These are phyloP conservation scores for Hypseocharis bilobata DNA, from an alignment of 441 rosid species.

Conservation along the genomic window DNA sequence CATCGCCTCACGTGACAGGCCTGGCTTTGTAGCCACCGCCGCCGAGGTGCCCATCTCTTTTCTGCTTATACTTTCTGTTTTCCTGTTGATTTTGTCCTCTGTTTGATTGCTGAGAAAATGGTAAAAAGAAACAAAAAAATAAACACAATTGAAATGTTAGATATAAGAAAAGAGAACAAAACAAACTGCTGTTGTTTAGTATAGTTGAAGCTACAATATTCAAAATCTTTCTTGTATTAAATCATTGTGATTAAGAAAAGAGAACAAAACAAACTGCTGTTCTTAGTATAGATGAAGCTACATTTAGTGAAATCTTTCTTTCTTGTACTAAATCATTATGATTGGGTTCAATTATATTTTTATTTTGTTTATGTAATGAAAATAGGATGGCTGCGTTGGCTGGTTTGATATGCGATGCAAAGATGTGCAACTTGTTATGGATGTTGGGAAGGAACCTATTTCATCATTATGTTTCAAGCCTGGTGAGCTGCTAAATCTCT, in stretches of 20 bases:
- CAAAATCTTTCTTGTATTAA: too few species aligned
- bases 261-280: too few species aligned
- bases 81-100: not conserved
- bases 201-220: too few species aligned
- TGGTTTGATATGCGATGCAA: constrained; percentile 90
- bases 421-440: constrained; percentile 56
- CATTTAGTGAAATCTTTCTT: too few species aligned
- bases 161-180: too few species aligned
- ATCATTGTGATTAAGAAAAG: too few species aligned
- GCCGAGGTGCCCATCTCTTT: constrained; percentile 44
- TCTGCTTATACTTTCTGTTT: not conserved
- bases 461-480: constrained; percentile 73
- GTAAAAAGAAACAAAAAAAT: not conserved
- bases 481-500: constrained; percentile 43
- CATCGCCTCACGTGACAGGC: constrained; percentile 62
- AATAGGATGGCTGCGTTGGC: constrained; percentile 80
- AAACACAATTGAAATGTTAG: too few species aligned
- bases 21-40: constrained; percentile 60
- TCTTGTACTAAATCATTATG: too few species aligned
- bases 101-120: not conserved
- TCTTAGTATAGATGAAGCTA: too few species aligned
- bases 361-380: not conserved
- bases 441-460: constrained; percentile 52
- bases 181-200: too few species aligned
- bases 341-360: not conserved